phyloP scores from a whole-genome alignment of 768 basidiomycete genomes.

The Boletus patriciae region DNA sequence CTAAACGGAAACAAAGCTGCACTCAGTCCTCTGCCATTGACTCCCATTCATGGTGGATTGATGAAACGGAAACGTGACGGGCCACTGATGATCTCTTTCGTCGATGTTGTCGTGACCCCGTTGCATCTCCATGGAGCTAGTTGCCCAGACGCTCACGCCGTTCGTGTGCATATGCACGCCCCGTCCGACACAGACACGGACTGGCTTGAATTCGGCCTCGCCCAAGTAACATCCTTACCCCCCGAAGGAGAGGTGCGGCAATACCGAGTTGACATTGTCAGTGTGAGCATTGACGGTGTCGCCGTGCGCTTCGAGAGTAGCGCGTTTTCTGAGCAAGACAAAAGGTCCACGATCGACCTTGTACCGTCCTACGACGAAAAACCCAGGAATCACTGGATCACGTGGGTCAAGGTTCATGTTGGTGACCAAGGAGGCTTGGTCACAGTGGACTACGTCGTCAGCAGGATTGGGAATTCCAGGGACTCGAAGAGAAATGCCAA shows the following conservation, averaged over 20 bases:
- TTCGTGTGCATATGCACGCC: slow-evolving; percentile 54
- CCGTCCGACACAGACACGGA: slow-evolving; percentile 62
- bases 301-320: slow-evolving; percentile 60
- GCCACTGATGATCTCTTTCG: slow-evolving; percentile 61
- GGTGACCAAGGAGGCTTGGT: slow-evolving; percentile 52
- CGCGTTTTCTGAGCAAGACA: slow-evolving; percentile 39
- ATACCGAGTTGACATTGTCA: slow-evolving; percentile 50
- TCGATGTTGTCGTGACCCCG: slow-evolving; percentile 53
- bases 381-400: slow-evolving; percentile 58
- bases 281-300: slow-evolving; percentile 63
- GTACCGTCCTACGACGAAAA: slow-evolving; percentile 52
- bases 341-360: slow-evolving; percentile 34
- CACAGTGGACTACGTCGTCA: slow-evolving; percentile 67
- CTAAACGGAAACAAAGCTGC: slow-evolving; percentile 16
- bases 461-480: slow-evolving; percentile 18
- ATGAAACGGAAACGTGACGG: slow-evolving; percentile 50
- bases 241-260: slow-evolving; percentile 24
- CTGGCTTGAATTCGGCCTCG: slow-evolving; percentile 76
- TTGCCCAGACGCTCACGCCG: slow-evolving; percentile 54
- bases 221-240: slow-evolving; percentile 36
- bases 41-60: slow-evolving; percentile 31
- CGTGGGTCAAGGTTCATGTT: slow-evolving; percentile 62
- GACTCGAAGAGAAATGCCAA: slow-evolving; percentile 36
- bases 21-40: slow-evolving; percentile 12
- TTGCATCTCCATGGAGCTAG: slow-evolving; percentile 31